Evolutionary conservation across 371 early-diverging fungal genomes (phyloP).

Genomic region (Massospora cicadina): DNA sequence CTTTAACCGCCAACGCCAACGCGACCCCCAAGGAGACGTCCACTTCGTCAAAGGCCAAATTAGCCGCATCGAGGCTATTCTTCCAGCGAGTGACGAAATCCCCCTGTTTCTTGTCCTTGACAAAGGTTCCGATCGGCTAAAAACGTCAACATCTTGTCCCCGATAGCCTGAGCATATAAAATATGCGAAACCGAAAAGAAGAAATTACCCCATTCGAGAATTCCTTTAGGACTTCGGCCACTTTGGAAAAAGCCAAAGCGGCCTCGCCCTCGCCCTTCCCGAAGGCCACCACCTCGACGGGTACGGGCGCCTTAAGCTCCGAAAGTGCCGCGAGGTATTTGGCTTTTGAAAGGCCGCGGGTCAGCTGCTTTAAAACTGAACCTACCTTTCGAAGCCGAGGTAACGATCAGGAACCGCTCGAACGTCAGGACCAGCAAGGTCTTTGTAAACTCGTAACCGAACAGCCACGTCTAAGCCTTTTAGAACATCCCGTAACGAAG

Average conservation of each 20-base stretch:
- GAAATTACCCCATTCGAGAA: neutral
- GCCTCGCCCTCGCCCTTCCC: slow-evolving; percentile 19
- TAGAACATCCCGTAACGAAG: too few species aligned
- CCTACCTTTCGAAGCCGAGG: slow-evolving; percentile 31
- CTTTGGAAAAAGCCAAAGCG: slow-evolving; percentile 23
- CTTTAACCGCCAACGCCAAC: slow-evolving; percentile 63
- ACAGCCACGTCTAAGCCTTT: slow-evolving; percentile 62
- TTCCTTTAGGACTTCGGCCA: slow-evolving; percentile 14
- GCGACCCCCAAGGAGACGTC: slow-evolving; percentile 64
- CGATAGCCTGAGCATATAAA: too few species aligned
- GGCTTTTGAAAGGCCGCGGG: neutral
- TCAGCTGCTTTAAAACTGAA: neutral
- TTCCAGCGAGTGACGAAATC: slow-evolving; percentile 67
- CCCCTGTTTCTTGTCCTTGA: slow-evolving; percentile 60
- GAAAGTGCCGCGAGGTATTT: slow-evolving; percentile 18
- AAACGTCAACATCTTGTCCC: neutral
- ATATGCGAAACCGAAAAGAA: too few species aligned
- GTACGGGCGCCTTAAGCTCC: slow-evolving; percentile 12
- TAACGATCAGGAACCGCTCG: slow-evolving; percentile 57
- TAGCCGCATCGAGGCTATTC: slow-evolving; percentile 27
- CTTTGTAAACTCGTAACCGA: slow-evolving; percentile 87
- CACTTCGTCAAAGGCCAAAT: slow-evolving; percentile 32
- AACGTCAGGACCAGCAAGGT: slow-evolving; percentile 61
- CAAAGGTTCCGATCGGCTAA: slow-evolving; percentile 52
- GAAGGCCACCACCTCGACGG: slow-evolving; percentile 2